Conservation (phyloP, 768 basidiomycete genomes). For the Pleurotus salmoneostramineus region DNA sequence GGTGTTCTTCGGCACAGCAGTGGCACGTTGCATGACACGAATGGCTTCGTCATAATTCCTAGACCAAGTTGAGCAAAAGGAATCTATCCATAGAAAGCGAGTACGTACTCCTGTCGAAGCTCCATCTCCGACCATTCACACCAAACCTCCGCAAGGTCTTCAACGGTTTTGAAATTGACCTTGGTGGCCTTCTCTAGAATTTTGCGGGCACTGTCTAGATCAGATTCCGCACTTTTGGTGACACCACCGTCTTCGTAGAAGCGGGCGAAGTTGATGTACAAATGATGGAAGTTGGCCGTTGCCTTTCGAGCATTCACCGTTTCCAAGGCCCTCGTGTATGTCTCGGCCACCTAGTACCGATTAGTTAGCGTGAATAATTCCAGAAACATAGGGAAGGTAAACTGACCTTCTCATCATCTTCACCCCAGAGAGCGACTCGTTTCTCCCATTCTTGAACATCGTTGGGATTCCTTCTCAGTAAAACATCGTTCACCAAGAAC, state of each 20-base stretch:
- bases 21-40: slow-evolving; percentile 94
- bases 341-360: slow-evolving; percentile 73
- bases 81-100: not conserved
- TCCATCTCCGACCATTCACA: slow-evolving; percentile 99
- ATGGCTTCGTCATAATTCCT: slow-evolving; percentile 97
- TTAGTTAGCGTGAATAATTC: not conserved
- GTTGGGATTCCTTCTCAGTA: slow-evolving; percentile 89
- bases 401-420: slow-evolving; percentile 86
- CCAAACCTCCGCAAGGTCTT: slow-evolving; percentile 98
- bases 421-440: slow-evolving; percentile 87
- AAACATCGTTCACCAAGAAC: slow-evolving; percentile 94
- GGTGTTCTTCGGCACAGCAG: slow-evolving; percentile 83
- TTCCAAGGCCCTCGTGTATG: slow-evolving; percentile 85
- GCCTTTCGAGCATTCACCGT: slow-evolving; percentile 88
- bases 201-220: slow-evolving; percentile 84
- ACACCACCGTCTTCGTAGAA: slow-evolving; percentile 97
- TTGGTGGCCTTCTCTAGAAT: slow-evolving; percentile 91
- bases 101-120: slow-evolving; percentile 84
- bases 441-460: slow-evolving; percentile 99
- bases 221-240: slow-evolving; percentile 71
- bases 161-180: slow-evolving; percentile 91
- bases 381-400: not conserved
- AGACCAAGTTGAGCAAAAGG: slow-evolving; percentile 13
- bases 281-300: slow-evolving; percentile 82
- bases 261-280: slow-evolving; percentile 94